These are phyloP conservation scores for Diaporthe sp. DNA, from an alignment of 2,329 filamentous ascomycete genomes.

Conservation along the genomic window DNA sequence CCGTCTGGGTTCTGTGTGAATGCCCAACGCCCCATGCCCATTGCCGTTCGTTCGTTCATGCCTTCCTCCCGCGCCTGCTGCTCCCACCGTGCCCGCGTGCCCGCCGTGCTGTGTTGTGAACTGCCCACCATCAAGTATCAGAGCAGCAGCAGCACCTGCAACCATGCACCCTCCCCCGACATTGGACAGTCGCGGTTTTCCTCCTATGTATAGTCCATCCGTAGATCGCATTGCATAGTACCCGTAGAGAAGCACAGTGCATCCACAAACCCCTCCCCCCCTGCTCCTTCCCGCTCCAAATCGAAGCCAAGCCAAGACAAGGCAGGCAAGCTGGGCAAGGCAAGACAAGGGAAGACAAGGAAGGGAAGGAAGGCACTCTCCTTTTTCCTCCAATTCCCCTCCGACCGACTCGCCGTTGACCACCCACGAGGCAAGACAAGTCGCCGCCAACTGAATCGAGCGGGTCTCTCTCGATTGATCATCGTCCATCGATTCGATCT, in stretches of 20 bases:
- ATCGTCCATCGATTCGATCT: constrained; percentile 25
- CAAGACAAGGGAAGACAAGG: constrained; percentile 15
- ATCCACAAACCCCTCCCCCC: constrained; percentile 23
- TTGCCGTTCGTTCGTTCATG: constrained; percentile 4
- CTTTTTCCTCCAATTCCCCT: constrained; percentile 6
- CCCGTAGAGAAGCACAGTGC: constrained; percentile 23
- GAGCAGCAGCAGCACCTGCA: neutral
- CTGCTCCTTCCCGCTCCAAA: constrained; percentile 20
- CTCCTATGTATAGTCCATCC: neutral
- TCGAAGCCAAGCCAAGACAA: constrained; percentile 26
- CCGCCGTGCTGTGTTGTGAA: neutral
- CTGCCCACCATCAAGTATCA: neutral
- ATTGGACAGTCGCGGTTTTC: neutral
- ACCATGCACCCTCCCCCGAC: neutral
- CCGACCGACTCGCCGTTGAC: constrained; percentile 19
- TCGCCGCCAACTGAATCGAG: constrained; percentile 28
- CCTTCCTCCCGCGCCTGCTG: constrained; percentile 9
- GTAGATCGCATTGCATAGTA: constrained; percentile 20
- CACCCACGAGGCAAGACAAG: constrained; percentile 24
- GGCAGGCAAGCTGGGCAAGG: neutral
- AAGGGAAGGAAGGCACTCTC: constrained; percentile 10
- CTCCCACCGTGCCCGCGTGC: neutral
- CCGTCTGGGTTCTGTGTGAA: constrained; percentile 11
- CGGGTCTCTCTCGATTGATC: constrained; percentile 34
- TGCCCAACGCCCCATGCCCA: constrained; percentile 24